phyloP scores from a whole-genome alignment of 2,329 filamentous ascomycete genomes.

The Didymella arachidicola region DNA sequence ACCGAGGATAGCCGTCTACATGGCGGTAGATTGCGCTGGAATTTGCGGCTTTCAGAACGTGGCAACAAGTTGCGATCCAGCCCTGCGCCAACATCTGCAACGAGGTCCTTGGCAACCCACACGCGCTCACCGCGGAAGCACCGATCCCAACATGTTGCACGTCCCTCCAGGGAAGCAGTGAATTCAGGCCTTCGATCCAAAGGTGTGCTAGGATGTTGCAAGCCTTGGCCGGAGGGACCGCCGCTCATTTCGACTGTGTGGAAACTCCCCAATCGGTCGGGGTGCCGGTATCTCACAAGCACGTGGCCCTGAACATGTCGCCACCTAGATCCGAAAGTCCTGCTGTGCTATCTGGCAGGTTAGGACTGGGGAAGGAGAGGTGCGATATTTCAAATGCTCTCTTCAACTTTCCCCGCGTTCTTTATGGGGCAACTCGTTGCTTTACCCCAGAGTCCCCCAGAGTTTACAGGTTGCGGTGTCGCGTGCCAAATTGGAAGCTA shows the following conservation, averaged over 20 bases:
- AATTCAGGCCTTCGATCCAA: not conserved
- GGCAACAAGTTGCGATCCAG: conserved; percentile 1
- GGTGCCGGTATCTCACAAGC: not conserved
- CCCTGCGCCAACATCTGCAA: conserved; percentile 2
- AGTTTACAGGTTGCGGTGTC: not conserved
- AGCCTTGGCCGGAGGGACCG: not conserved
- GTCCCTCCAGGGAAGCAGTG: not conserved
- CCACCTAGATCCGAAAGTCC: not conserved
- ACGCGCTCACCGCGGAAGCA: not conserved
- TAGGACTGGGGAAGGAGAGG: not conserved
- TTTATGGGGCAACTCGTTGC: not conserved
- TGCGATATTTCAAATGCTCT: not conserved
- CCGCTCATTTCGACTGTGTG: conserved; percentile 8
- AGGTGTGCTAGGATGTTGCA: not conserved
- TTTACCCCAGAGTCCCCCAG: conserved; percentile 8
- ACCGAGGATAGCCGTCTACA: not conserved
- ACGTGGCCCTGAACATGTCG: not conserved
- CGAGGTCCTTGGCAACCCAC: not conserved
- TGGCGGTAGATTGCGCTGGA: not conserved
- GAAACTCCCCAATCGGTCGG: not conserved
- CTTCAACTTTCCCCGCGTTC: not conserved
- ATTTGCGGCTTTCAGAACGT: not conserved
- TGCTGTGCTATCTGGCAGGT: not conserved
- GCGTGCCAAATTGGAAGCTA: not conserved
- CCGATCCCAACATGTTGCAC: conserved; percentile 1